These are phyloP conservation scores for Penicillium manginii DNA, from an alignment of 495 filamentous ascomycete species.

Conservation along the genomic window DNA sequence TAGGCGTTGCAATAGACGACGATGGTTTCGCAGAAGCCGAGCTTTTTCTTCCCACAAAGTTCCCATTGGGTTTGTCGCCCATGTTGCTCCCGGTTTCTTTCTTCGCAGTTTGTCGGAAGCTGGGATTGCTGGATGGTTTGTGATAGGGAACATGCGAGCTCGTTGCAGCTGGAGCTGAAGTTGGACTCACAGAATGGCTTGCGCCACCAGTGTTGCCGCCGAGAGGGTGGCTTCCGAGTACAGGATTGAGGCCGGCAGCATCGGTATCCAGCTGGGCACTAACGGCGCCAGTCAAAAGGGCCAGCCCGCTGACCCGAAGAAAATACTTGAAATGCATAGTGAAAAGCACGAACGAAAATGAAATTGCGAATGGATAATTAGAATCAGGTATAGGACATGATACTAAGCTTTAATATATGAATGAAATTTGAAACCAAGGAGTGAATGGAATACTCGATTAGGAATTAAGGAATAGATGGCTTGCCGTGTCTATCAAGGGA, in stretches of 20 bases:
- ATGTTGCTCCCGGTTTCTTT: neutral
- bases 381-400: neutral
- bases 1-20: neutral
- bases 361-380: neutral
- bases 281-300: slow-evolving; percentile 8
- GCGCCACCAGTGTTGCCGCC: neutral
- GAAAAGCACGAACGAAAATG: neutral
- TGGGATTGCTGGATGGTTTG: neutral
- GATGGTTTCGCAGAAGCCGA: neutral
- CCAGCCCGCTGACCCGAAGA: slow-evolving; percentile 1
- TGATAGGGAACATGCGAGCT: neutral
- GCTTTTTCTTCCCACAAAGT: neutral
- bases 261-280: neutral
- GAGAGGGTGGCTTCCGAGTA: neutral
- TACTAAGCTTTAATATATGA: neutral
- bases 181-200: neutral
- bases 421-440: neutral
- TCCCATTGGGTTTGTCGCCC: neutral
- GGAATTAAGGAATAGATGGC: neutral
- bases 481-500: neutral
- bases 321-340: slow-evolving; percentile 5
- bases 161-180: neutral
- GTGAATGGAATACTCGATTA: neutral
- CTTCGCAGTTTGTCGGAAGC: neutral
- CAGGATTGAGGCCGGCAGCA: neutral